These are phyloP conservation scores for Acanthamoeba culbertsoni DNA, from an alignment of 208 protist species.

Conservation along the genomic window DNA sequence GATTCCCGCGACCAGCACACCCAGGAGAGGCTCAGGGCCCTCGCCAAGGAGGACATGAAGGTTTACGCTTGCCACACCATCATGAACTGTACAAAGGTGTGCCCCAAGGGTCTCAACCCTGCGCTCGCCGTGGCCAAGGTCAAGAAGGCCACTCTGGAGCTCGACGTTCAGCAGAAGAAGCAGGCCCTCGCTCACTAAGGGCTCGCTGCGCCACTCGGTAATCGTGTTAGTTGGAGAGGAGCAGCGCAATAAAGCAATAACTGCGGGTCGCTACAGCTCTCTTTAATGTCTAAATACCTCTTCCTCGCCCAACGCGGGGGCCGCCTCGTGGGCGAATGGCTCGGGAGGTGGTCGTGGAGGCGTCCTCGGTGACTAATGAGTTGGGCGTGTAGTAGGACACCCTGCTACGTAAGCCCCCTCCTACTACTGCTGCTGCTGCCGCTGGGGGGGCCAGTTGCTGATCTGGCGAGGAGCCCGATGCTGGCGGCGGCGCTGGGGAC, in stretches of 20 bases:
- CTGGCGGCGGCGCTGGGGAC: neutral
- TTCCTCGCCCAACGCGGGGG: neutral
- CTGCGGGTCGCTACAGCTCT: neutral
- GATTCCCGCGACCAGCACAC: constrained; percentile 79
- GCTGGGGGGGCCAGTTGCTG: neutral
- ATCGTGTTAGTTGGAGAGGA: too few species aligned
- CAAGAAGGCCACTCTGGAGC: constrained; percentile 64
- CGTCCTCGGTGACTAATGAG: neutral
- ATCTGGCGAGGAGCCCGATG: neutral
- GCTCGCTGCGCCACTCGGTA: neutral
- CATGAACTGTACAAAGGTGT: constrained; percentile 89
- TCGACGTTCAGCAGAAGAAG: neutral
- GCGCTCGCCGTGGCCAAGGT: constrained; percentile 79
- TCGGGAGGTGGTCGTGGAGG: neutral
- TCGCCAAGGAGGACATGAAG: constrained; percentile 59
- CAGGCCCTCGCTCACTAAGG: neutral
- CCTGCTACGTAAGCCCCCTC: neutral
- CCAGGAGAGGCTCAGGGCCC: constrained; percentile 60
- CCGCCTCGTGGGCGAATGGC: neutral
- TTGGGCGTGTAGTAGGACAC: neutral
- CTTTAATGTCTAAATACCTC: neutral
- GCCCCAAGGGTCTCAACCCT: constrained; percentile 79
- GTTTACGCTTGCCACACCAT: constrained; percentile 89
- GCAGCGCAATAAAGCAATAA: neutral
- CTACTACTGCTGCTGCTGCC: neutral